These are phyloP conservation scores for Penicillium pancosmium DNA, from an alignment of 495 filamentous ascomycete species.

Conservation along the genomic window DNA sequence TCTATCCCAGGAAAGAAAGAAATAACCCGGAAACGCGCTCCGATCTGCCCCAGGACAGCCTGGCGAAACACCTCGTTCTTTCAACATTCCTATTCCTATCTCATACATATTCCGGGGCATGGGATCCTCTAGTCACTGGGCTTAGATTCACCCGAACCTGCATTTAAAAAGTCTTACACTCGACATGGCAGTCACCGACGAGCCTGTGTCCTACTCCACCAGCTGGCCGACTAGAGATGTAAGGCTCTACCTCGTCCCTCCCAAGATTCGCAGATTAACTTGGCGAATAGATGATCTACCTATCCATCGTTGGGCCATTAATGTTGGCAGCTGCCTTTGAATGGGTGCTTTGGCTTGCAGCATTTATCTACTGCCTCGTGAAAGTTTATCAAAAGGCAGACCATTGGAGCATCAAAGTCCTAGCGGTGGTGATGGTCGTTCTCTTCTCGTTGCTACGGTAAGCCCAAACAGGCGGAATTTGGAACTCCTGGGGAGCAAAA, in stretches of 20 bases:
- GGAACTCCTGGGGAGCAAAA: not conserved
- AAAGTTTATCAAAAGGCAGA: constrained; percentile 93
- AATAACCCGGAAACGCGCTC: too few species aligned
- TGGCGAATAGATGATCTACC: constrained; percentile 70
- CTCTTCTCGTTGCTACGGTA: constrained; percentile 78
- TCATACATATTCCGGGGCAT: not conserved
- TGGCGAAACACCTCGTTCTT: too few species aligned
- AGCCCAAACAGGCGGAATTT: constrained; percentile 15
- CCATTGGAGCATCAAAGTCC: constrained; percentile 73
- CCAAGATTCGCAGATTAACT: not conserved
- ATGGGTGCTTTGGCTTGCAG: constrained; percentile 92
- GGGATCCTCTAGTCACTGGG: not conserved
- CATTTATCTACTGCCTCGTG: constrained; percentile 87
- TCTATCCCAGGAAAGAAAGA: too few species aligned
- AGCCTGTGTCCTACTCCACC: not conserved
- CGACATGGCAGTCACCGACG: not conserved
- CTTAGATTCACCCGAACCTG: not conserved
- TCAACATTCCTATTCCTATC: too few species aligned
- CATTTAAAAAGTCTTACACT: not conserved
- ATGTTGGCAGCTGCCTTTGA: constrained; percentile 87
- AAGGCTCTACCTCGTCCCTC: constrained; percentile 24
- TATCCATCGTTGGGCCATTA: constrained; percentile 77
- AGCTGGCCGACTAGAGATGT: constrained; percentile 69
- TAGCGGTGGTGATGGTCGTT: constrained; percentile 75
- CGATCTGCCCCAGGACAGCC: too few species aligned